phyloP scores from a whole-genome alignment of 495 filamentous ascomycete genomes.

The Podospora didyma region DNA sequence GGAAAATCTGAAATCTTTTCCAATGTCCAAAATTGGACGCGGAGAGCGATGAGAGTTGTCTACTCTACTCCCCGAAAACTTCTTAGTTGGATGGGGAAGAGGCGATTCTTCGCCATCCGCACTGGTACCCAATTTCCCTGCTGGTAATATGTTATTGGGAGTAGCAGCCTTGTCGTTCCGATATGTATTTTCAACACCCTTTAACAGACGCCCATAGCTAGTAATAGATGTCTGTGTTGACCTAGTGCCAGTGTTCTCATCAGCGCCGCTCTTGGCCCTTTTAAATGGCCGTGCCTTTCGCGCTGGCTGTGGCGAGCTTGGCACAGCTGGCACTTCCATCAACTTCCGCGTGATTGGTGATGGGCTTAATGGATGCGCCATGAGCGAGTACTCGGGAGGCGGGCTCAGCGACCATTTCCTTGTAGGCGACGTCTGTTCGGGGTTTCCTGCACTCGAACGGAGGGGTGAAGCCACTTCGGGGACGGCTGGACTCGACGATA shows the following conservation, averaged over 20 bases:
- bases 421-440: conserved; percentile 1
- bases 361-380: background rate
- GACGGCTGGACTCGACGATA: conserved; percentile 39
- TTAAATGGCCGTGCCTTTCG: conserved; percentile 18
- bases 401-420: conserved; percentile 7
- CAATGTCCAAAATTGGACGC: too few species aligned
- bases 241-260: background rate
- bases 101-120: too few species aligned
- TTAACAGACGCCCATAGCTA: conserved; percentile 13
- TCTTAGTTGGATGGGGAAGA: too few species aligned
- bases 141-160: background rate
- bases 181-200: background rate
- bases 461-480: conserved; percentile 18
- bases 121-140: too few species aligned
- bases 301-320: background rate
- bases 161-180: background rate
- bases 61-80: too few species aligned
- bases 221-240: conserved; percentile 13
- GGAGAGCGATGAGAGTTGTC: too few species aligned
- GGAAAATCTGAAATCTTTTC: too few species aligned
- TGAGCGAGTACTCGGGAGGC: background rate
- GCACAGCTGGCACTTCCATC: background rate
- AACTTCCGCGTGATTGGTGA: background rate
- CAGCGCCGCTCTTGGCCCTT: conserved; percentile 21
- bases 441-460: conserved; percentile 7